Base-by-base conservation (phyloP, 1,284 basidiomycete genomes). In the Trichosporon ovoides region DNA sequence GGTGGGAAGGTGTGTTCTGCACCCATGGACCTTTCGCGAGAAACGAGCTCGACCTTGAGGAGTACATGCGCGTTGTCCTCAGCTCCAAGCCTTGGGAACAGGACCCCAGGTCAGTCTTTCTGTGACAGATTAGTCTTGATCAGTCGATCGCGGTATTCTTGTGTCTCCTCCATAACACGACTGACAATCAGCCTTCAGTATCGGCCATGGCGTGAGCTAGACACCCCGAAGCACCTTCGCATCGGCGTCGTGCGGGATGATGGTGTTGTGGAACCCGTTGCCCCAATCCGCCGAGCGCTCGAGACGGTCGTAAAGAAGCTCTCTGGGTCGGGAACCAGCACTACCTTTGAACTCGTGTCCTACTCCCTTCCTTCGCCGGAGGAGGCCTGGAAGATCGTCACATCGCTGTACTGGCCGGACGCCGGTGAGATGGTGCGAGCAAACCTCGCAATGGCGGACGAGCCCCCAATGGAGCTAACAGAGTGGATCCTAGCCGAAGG, bases 241-340 rank as follows among this genome's bases (percentile, higher is more conserved):
- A 64, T 78, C 20, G 79, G 75, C 0, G 68, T 79, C 22, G 72
- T 79, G 67, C 66, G 71, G 60, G 66, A 77, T 38, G 78, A 80
- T 60, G 76, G 76, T 1, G 60, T 75, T 1, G 71, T 78, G 20
- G 65, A 60, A 18, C 77, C 78, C 2, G 70, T 69, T 6, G 68
- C 74, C 11, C 76, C 79, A 0, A 71, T 78, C 36, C 59, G 66
- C 12, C 63, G 76, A 2, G 79, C 75, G 0, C 58, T 80, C 56
- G 66, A 73, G 2, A 35, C 54, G 7, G 63, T 68, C 1, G 62
- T 72, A 7, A 54, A 64, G 7, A 59, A 61, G 12, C 66, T 80
- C 19, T 48, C 43, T 2, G 14, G 16, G 14, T 7, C 14, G 9
- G 31, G 54, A 10, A 56, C 57, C 16, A 38, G 50, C 11, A 68